These are phyloP conservation scores for Stromatinia cepivora DNA, from an alignment of 2,329 filamentous ascomycete species.

Conservation along the genomic window DNA sequence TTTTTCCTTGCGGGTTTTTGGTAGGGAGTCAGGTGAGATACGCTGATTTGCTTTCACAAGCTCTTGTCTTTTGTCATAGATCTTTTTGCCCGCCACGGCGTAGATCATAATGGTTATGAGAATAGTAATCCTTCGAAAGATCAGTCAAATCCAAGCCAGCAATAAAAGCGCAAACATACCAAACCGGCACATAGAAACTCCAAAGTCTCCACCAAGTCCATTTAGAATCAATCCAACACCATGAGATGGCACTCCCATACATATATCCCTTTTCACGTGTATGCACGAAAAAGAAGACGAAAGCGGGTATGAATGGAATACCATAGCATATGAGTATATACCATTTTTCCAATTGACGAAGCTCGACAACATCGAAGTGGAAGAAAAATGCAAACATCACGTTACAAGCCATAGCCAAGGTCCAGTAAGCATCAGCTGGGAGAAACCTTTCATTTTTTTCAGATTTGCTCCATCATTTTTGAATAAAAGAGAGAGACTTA, in stretches of 20 bases:
- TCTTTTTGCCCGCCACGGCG: slow-evolving; percentile 63
- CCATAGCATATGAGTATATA: slow-evolving; percentile 74
- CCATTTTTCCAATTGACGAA: slow-evolving; percentile 68
- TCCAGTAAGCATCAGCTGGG: slow-evolving; percentile 75
- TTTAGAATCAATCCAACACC: slow-evolving; percentile 72
- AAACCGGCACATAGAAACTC: slow-evolving; percentile 72
- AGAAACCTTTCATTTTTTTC: slow-evolving; percentile 61
- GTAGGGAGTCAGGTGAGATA: background rate
- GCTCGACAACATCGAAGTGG: slow-evolving; percentile 64
- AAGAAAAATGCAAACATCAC: slow-evolving; percentile 80
- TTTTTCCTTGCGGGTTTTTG: background rate
- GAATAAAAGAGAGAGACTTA: slow-evolving; percentile 45
- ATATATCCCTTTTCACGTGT: slow-evolving; percentile 55
- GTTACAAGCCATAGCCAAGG: slow-evolving; percentile 79
- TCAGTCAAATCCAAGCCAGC: slow-evolving; percentile 41
- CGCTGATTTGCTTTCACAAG: background rate
- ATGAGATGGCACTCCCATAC: slow-evolving; percentile 74
- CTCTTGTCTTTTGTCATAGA: slow-evolving; percentile 65
- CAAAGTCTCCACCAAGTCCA: slow-evolving; percentile 74
- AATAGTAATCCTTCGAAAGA: slow-evolving; percentile 56
- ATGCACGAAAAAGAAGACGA: slow-evolving; percentile 66
- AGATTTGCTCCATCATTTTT: slow-evolving; percentile 14
- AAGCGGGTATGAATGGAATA: slow-evolving; percentile 66
- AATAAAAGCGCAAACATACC: slow-evolving; percentile 42
- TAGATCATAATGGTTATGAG: slow-evolving; percentile 65